Conservation (phyloP, 768 basidiomycete genomes). For the Pleurotus ostreatus region DNA sequence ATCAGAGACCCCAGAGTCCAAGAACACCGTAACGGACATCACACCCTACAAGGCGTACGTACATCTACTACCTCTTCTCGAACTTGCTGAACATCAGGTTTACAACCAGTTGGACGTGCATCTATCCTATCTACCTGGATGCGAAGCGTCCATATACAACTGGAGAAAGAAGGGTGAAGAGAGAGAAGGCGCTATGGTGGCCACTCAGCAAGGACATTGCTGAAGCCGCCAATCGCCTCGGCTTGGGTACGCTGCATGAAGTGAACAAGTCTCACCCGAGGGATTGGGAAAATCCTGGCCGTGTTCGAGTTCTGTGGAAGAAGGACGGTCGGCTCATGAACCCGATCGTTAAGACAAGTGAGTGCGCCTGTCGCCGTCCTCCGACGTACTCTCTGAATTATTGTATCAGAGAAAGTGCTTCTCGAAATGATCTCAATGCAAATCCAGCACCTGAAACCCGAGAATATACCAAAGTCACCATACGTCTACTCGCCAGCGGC, state of each 20-base stretch:
- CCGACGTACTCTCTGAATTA: too few species aligned
- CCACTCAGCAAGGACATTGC: conserved; percentile 92
- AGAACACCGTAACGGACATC: conserved; percentile 58
- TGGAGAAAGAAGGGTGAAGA: conserved; percentile 80
- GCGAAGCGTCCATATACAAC: conserved; percentile 86
- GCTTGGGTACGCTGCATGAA: conserved; percentile 82
- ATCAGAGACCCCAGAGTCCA: conserved; percentile 16
- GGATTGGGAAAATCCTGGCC: conserved; percentile 98
- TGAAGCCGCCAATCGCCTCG: conserved; percentile 72
- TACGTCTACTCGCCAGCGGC: conserved; percentile 36
- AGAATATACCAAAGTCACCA: conserved; percentile 62
- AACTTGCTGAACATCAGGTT: not conserved
- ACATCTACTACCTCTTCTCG: conserved; percentile 4
- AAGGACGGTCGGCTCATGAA: conserved; percentile 69
- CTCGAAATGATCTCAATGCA: conserved; percentile 70
- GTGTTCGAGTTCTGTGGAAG: conserved; percentile 92
- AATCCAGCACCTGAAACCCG: conserved; percentile 71
- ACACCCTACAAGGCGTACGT: conserved; percentile 82
- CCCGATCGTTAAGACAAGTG: conserved; percentile 71
- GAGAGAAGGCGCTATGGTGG: conserved; percentile 87
- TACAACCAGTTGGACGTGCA: conserved; percentile 77
- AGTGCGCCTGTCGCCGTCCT: conserved; percentile 17
- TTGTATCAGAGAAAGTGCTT: conserved; percentile 65
- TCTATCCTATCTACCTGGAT: conserved; percentile 97
- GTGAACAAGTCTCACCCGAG: conserved; percentile 88